A percentile compares a stretch with the other conserved stretches of the same genome.
Conservation (phyloP, 2,329 filamentous ascomycete genomes). For the Teratosphaeria nubilosa region DNA sequence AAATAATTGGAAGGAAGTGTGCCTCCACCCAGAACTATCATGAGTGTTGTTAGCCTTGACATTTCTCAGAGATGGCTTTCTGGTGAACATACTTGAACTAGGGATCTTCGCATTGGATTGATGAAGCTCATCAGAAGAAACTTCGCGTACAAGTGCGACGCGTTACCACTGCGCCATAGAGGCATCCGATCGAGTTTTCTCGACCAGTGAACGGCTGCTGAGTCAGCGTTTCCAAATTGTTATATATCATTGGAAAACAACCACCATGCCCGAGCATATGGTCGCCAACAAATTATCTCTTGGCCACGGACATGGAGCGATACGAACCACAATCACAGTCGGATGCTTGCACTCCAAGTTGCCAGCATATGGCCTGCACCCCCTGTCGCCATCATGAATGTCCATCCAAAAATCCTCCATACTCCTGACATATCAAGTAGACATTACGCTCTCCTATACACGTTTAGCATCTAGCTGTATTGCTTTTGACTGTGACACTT, state of each 20-base stretch:
- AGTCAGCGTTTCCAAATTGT: neutral
- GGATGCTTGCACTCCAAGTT: too few relatives aligned
- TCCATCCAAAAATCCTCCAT: neutral
- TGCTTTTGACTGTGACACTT: neutral
- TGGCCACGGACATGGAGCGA: too few relatives aligned
- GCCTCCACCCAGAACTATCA: conserved; percentile 1
- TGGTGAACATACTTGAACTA: neutral
- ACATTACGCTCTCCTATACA: neutral
- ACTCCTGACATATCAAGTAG: neutral
- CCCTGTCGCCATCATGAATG: neutral
- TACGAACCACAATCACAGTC: too few relatives aligned
- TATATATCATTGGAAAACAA: neutral
- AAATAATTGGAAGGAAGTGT: neutral
- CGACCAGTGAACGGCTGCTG: neutral
- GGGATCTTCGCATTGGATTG: conserved; percentile 1
- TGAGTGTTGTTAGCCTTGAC: too few relatives aligned
- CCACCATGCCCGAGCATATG: neutral
- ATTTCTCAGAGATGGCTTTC: too few relatives aligned
- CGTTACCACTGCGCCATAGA: conserved; percentile 3
- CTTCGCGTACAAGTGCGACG: conserved; percentile 2
- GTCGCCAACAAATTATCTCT: too few relatives aligned
- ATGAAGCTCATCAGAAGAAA: neutral
- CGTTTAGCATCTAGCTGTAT: neutral
- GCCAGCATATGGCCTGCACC: too few relatives aligned
- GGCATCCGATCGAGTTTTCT: neutral